These are phyloP conservation scores for Pseudogymnoascus sp. DNA, from an alignment of 2,329 filamentous ascomycete species.

Conservation along the genomic window DNA sequence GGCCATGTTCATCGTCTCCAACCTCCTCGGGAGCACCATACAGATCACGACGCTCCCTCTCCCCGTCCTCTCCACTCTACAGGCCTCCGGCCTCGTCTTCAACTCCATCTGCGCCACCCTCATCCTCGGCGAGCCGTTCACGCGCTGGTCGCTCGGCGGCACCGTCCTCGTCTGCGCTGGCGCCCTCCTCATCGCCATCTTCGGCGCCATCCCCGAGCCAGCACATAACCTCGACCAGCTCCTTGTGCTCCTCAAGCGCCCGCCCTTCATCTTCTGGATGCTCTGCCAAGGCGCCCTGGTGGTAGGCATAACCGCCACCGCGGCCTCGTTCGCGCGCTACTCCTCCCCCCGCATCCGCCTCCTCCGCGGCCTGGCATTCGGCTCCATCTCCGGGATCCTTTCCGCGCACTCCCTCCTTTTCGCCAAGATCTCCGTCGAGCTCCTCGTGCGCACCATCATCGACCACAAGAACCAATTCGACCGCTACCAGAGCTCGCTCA, in stretches of 20 bases:
- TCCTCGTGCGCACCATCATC: slow-evolving; percentile 77
- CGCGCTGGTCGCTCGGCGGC: slow-evolving; percentile 81
- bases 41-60: slow-evolving; percentile 95
- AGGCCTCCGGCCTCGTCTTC: slow-evolving; percentile 94
- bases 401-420: slow-evolving; percentile 90
- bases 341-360: slow-evolving; percentile 62
- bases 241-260: slow-evolving; percentile 62
- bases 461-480: slow-evolving; percentile 90
- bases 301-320: slow-evolving; percentile 54
- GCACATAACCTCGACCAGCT: slow-evolving; percentile 82
- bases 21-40: slow-evolving; percentile 88
- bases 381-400: slow-evolving; percentile 81
- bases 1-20: slow-evolving; percentile 93
- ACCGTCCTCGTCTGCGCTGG: slow-evolving; percentile 81
- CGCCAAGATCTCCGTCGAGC: slow-evolving; percentile 92
- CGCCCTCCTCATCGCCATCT: slow-evolving; percentile 85
- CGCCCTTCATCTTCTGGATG: slow-evolving; percentile 85
- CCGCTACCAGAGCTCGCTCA: slow-evolving; percentile 89
- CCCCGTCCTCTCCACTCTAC: slow-evolving; percentile 87
- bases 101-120: slow-evolving; percentile 96
- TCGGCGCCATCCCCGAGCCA: slow-evolving; percentile 88
- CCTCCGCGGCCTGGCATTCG: slow-evolving; percentile 76
- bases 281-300: slow-evolving; percentile 68
- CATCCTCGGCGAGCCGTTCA: slow-evolving; percentile 89
- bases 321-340: slow-evolving; percentile 46